Percentiles rank a stretch among this genome's conserved stretches.
Conservation (phyloP, 2,329 filamentous ascomycete genomes). For the Paramyrothecium sp. region DNA sequence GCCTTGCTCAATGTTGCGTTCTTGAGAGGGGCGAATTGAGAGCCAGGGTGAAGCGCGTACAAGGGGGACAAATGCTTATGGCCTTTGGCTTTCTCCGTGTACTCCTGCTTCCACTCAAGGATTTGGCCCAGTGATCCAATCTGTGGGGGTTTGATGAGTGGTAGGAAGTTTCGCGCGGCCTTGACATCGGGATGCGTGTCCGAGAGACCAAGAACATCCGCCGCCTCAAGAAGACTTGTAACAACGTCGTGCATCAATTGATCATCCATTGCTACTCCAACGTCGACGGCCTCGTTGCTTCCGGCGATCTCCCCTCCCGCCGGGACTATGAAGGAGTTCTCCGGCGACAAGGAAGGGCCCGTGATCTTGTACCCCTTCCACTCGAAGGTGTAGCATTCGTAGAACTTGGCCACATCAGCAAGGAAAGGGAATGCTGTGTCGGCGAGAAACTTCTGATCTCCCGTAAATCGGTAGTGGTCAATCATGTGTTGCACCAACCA, state of each 20-base stretch:
- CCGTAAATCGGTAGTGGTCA: constrained; percentile 35
- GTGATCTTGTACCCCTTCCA: constrained; percentile 21
- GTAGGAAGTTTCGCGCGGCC: constrained; percentile 1
- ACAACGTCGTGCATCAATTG: constrained; percentile 11
- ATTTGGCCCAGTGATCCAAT: constrained; percentile 26
- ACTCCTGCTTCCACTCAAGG: constrained; percentile 34
- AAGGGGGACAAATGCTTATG: constrained; percentile 47
- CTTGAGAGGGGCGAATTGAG: constrained; percentile 14
- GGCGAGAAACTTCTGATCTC: constrained; percentile 15
- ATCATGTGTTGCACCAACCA: constrained; percentile 39
- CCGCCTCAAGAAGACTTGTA: constrained; percentile 5
- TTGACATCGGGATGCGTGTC: background rate
- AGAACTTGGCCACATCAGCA: constrained; percentile 26
- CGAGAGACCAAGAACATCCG: constrained; percentile 2
- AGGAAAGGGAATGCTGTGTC: constrained; percentile 24
- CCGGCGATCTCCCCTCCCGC: constrained; percentile 1
- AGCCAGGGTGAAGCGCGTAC: constrained; percentile 42
- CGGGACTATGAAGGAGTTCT: constrained; percentile 21
- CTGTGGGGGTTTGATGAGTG: constrained; percentile 6
- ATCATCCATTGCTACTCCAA: constrained; percentile 25
- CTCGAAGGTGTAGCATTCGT: constrained; percentile 30
- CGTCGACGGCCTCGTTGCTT: constrained; percentile 10
- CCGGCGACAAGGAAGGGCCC: constrained; percentile 24
- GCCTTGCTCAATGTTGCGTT: background rate
- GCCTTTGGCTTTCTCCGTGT: constrained; percentile 36